Base-by-base conservation (phyloP, 1,139 yeast species). In the Hemisphaericaspora subhashii region DNA sequence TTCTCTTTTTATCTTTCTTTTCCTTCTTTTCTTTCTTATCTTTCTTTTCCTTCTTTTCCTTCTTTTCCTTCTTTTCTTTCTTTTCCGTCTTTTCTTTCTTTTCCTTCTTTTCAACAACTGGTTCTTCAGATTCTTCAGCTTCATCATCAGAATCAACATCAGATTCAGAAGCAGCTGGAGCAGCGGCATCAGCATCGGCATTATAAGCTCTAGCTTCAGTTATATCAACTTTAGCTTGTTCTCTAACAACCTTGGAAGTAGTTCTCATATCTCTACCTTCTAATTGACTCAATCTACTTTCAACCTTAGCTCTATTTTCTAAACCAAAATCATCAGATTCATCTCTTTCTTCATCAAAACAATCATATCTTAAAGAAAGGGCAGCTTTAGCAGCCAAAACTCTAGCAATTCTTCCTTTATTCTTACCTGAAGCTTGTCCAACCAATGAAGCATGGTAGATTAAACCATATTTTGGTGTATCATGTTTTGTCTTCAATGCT, bases 301-400 rank as follows among this genome's bases (percentile, higher is more conserved):
- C 99, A 56, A 92, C 94, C 77, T 89, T 89, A 53, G 87, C 81
- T 72, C 98, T 83, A 52, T 86, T 92, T 53, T 84, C 87, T 55
- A 87, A 74, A 58, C 99, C 99, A 56, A 90, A 79, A 53, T 89
- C 95, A 51, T 97, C 97, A 43, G 87, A 80, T 58, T 92, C 98
- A 55, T 86, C 95, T 68, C 97, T 83, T 57, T 92, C 98, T 72
- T 92, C 99, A 51, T 97, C 86, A 47, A 94, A 77, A 31, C 97
- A 96, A 72, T 92, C 99, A 64, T 86, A 92, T 75, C 98, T 85
- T 55, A 92, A 74, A 47, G 96, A 87, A 58, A 92, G 94, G 38
- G 98, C 95, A 52, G 97, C 96, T 74, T 92, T 92, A 48, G 98
- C 98, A 55, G 99, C 99, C 54, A 92, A 79, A 55, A 92, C 96